Percentiles rank a stretch among this genome's conserved stretches.
Evolutionary conservation across 2,329 filamentous ascomycete species (phyloP).

Genomic region (Venturia nashicola): DNA sequence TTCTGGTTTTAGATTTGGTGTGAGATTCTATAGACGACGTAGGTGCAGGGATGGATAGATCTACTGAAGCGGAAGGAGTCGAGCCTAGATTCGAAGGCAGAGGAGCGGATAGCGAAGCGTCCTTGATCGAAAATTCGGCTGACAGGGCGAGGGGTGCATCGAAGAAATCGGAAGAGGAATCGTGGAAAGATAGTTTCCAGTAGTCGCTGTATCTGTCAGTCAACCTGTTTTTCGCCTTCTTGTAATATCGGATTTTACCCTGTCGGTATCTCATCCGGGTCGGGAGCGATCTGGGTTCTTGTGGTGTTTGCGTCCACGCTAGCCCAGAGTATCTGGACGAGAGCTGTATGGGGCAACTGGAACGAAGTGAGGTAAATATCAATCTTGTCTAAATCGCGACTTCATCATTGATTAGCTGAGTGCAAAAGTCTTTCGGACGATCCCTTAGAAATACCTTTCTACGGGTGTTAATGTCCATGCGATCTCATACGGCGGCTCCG

Average conservation of each 20-base stretch:
- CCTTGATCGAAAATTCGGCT: background rate
- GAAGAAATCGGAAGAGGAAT: background rate
- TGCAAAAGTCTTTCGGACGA: background rate
- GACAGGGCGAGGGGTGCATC: background rate
- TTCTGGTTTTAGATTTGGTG: background rate
- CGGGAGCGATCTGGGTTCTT: background rate
- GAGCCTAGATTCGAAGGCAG: background rate
- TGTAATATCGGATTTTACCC: background rate
- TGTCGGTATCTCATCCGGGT: background rate
- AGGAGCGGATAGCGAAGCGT: background rate
- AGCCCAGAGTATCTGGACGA: background rate
- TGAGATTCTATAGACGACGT: background rate
- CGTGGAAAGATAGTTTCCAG: background rate
- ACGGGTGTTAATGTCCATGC: background rate
- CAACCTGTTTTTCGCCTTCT: background rate
- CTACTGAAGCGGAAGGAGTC: background rate
- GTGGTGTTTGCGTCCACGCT: background rate
- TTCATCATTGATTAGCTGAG: background rate
- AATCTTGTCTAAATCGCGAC: background rate
- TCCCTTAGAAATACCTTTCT: background rate
- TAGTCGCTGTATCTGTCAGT: background rate
- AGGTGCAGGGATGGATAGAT: background rate
- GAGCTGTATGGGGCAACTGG: background rate
- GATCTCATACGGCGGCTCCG: background rate
- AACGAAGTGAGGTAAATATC: background rate